Evolutionary conservation across 140 eudicot species (phyloP).

Genomic region (Flaveria floridana): DNA sequence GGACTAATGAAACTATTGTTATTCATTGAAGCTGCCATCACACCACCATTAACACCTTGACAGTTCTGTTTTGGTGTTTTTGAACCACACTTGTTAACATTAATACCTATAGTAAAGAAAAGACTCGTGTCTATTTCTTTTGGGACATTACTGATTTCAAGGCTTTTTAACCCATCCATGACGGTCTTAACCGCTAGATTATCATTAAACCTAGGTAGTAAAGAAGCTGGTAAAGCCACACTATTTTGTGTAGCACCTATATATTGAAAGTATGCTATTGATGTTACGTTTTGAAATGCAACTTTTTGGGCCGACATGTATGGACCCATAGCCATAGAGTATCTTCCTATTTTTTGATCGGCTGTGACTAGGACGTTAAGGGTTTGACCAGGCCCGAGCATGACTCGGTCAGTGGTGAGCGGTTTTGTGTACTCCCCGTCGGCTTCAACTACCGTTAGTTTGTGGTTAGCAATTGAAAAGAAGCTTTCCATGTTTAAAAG

Average conservation of each 20-base stretch:
- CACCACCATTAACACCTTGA: slow-evolving; percentile 56
- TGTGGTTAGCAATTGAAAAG: slow-evolving; percentile 74
- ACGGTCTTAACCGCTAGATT: slow-evolving; percentile 59
- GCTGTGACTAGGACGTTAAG: slow-evolving; percentile 68
- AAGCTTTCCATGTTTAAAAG: slow-evolving; percentile 64
- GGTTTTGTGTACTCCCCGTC: slow-evolving; percentile 76
- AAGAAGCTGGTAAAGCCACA: slow-evolving; percentile 45
- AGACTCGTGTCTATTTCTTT: slow-evolving; percentile 60
- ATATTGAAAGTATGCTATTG: slow-evolving; percentile 63
- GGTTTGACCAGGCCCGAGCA: slow-evolving; percentile 84
- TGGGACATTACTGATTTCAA: slow-evolving; percentile 43
- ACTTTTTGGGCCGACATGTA: slow-evolving; percentile 60
- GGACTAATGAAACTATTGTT: slow-evolving; percentile 60
- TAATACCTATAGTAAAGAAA: slow-evolving; percentile 71
- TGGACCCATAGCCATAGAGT: slow-evolving; percentile 72
- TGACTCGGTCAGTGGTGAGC: slow-evolving; percentile 52
- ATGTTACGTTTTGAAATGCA: slow-evolving; percentile 51
- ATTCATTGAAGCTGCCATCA: slow-evolving; percentile 88
- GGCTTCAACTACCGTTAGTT: slow-evolving; percentile 65
- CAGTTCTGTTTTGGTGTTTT: slow-evolving; percentile 50
- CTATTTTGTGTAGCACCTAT: slow-evolving; percentile 48
- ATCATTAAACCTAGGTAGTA: slow-evolving; percentile 54
- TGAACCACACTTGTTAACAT: slow-evolving; percentile 54
- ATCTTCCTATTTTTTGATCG: slow-evolving; percentile 55
- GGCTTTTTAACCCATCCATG: slow-evolving; percentile 69